Conservation (phyloP, 176 grass and related monocot species). For the Oropetium thomaeum region DNA sequence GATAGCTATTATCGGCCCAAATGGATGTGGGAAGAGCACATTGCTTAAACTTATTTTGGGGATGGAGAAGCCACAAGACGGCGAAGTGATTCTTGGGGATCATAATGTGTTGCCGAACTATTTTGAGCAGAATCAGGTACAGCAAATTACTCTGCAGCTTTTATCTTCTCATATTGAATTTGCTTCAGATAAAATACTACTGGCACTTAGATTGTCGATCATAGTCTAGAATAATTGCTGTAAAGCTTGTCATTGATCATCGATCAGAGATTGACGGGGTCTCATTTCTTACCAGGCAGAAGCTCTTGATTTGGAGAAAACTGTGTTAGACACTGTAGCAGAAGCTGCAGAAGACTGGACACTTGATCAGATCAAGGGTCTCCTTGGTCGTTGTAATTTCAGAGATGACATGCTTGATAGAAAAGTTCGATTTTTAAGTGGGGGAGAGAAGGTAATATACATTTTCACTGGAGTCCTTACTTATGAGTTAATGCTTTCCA, state of each 20-base stretch:
- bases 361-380: conserved; percentile 94
- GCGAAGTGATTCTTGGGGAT: conserved; percentile 85
- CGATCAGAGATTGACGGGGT: conserved; percentile 20
- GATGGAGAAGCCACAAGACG: conserved; percentile 75
- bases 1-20: conserved; percentile 95
- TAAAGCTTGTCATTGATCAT: not conserved
- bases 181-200: conserved; percentile 3
- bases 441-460: conserved; percentile 86
- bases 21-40: conserved; percentile 95
- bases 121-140: conserved; percentile 99
- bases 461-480: not conserved
- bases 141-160: not conserved
- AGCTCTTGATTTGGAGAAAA: conserved; percentile 95
- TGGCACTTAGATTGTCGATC: not conserved
- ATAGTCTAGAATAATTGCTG: not conserved
- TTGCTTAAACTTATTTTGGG: conserved; percentile 83
- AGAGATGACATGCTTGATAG: conserved; percentile 96
- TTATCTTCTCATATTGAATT: conserved; percentile 21
- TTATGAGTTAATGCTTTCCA: not conserved
- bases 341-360: conserved; percentile 92
- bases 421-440: conserved; percentile 84
- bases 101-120: conserved; percentile 96
- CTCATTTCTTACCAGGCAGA: conserved; percentile 67
- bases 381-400: conserved; percentile 95
- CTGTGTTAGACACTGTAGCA: conserved; percentile 81